phyloP scores from a whole-genome alignment of 2,329 filamentous ascomycete species.

The Cadophora sp. region DNA sequence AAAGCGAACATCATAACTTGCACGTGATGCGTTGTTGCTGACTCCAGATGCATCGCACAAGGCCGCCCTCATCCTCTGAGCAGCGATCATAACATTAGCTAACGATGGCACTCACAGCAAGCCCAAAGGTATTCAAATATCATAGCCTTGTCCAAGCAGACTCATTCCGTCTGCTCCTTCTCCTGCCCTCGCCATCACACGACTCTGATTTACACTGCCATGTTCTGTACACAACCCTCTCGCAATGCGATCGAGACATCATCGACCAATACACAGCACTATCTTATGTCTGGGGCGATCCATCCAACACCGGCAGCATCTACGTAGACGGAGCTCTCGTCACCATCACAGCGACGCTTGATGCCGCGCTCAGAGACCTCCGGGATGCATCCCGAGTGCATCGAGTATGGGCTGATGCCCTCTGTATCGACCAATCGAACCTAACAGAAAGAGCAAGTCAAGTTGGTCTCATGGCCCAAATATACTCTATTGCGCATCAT shows the following conservation, averaged over 20 bases:
- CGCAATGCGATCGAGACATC: slow-evolving; percentile 14
- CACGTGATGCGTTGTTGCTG: neutral
- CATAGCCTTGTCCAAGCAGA: slow-evolving; percentile 4
- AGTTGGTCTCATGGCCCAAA: slow-evolving; percentile 18
- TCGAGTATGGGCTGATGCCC: slow-evolving; percentile 22
- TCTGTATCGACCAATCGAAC: slow-evolving; percentile 25
- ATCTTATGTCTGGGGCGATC: slow-evolving; percentile 28
- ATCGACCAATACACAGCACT: slow-evolving; percentile 28
- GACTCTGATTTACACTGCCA: slow-evolving; percentile 7
- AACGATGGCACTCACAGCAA: neutral
- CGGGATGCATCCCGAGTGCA: neutral
- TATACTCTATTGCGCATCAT: slow-evolving; percentile 17
- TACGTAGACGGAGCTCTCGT: neutral
- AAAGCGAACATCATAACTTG: too few species aligned
- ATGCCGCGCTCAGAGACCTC: slow-evolving; percentile 9
- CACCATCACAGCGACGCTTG: slow-evolving; percentile 17
- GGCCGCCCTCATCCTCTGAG: neutral
- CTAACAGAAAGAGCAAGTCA: slow-evolving; percentile 18
- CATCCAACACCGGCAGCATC: neutral
- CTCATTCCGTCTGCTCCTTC: slow-evolving; percentile 20
- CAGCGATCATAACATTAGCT: neutral
- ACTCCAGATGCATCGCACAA: neutral
- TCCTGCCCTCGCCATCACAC: slow-evolving; percentile 14
- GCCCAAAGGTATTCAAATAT: slow-evolving; percentile 8
- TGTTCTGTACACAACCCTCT: slow-evolving; percentile 15